A percentile compares a stretch with the other conserved stretches of the same genome.
phyloP scores from a whole-genome alignment of 2,329 filamentous ascomycete species.

The Immersiporthe knoxdaviesiana region DNA sequence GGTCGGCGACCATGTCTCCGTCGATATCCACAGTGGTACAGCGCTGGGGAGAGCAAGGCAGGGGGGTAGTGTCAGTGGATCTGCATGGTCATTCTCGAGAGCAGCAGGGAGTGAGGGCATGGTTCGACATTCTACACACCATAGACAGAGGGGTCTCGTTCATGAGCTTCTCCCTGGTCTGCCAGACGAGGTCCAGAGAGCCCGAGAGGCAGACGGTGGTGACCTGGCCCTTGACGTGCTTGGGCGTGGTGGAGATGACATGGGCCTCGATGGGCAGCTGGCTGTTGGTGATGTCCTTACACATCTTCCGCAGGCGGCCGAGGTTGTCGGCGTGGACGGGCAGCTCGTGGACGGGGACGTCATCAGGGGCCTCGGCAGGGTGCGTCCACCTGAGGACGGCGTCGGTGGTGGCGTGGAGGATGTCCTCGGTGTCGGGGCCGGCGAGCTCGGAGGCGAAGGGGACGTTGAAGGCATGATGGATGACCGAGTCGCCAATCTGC shows the following conservation, averaged over 20 bases:
- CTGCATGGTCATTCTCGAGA: conserved; percentile 38
- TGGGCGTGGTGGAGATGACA: conserved; percentile 81
- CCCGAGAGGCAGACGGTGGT: conserved; percentile 93
- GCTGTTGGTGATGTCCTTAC: conserved; percentile 76
- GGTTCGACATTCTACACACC: conserved; percentile 59
- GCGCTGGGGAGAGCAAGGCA: conserved; percentile 62
- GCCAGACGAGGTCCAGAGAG: conserved; percentile 82
- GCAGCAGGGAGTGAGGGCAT: conserved; percentile 31
- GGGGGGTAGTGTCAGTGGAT: conserved; percentile 22
- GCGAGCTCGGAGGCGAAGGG: conserved; percentile 91
- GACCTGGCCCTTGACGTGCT: conserved; percentile 67
- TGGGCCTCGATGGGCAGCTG: conserved; percentile 77
- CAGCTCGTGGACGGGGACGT: conserved; percentile 82
- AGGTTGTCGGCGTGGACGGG: conserved; percentile 92
- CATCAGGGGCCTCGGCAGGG: conserved; percentile 82
- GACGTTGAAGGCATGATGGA: conserved; percentile 96
- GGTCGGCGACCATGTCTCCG: conserved; percentile 83
- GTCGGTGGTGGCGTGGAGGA: conserved; percentile 87
- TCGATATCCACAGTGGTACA: conserved; percentile 94
- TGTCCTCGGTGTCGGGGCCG: conserved; percentile 91
- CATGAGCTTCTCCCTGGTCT: conserved; percentile 85
- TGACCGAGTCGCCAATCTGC: conserved; percentile 72
- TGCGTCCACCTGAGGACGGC: conserved; percentile 93
- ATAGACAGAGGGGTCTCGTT: conserved; percentile 91
- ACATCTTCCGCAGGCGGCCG: conserved; percentile 75